phyloP scores from a whole-genome alignment of 1,284 basidiomycete species.

The Apiotrichum montevideense region DNA sequence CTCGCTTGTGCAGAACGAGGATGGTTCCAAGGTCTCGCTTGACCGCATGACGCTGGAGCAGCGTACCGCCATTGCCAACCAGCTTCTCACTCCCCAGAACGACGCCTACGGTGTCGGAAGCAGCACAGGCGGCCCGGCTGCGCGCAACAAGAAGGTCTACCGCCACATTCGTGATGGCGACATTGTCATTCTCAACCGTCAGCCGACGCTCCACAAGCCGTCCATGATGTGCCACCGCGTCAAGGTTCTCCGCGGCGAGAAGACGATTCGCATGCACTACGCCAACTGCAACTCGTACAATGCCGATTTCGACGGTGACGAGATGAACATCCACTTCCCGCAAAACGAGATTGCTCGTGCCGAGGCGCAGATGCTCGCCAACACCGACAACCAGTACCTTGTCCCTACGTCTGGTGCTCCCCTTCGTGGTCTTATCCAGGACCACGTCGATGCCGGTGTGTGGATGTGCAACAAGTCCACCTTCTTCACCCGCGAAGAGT shows the following conservation, averaged over 20 bases:
- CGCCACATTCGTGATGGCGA: conserved; percentile 93
- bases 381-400: conserved; percentile 98
- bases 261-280: conserved; percentile 99
- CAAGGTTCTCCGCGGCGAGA: conserved; percentile 86
- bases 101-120: conserved; percentile 53
- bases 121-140: conserved; percentile 55
- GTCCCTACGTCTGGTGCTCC: conserved; percentile 98
- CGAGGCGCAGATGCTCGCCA: conserved; percentile 89
- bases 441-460: conserved; percentile 96
- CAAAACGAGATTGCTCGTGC: conserved; percentile 82
- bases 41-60: conserved; percentile 81
- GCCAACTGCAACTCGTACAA: conserved; percentile 99
- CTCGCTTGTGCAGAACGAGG: conserved; percentile 89
- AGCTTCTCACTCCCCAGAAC: conserved; percentile 87
- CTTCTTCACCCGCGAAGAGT: conserved; percentile 92
- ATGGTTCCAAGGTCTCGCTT: conserved; percentile 76
- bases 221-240: conserved; percentile 99
- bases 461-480: conserved; percentile 98
- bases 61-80: conserved; percentile 93
- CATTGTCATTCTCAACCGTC: conserved; percentile 92
- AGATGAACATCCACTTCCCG: conserved; percentile 99
- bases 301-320: conserved; percentile 99
- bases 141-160: conserved; percentile 95
- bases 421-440: conserved; percentile 95
- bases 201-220: conserved; percentile 98